Evolutionary conservation across 2,329 filamentous ascomycete genomes (phyloP).

Genomic region (Pseudonectria foliicola): DNA sequence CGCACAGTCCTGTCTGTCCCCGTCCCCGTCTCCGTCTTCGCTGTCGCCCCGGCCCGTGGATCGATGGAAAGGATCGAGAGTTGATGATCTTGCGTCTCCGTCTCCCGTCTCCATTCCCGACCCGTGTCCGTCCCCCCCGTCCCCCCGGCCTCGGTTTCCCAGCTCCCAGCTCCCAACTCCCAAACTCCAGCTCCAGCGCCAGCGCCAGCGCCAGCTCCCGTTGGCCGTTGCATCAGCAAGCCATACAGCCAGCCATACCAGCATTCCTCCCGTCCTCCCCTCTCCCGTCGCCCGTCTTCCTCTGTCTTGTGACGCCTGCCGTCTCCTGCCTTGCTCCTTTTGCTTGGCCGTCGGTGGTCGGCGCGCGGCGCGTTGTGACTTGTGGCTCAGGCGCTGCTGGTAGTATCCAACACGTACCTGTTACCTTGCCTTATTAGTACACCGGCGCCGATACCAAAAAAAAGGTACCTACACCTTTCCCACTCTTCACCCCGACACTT

Average conservation of each 20-base stretch:
- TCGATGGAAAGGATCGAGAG: neutral
- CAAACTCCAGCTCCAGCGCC: no score
- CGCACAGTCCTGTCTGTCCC: conserved; percentile 1
- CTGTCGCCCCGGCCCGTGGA: conserved; percentile 6
- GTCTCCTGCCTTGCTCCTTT: neutral
- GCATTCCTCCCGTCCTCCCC: neutral
- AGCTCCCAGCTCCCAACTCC: neutral
- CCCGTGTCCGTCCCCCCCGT: no score
- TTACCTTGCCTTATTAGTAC: no score
- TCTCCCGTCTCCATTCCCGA: neutral
- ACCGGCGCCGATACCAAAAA: no score
- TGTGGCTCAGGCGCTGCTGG: no score
- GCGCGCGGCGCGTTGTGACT: neutral
- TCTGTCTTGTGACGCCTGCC: neutral
- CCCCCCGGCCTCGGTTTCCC: no score
- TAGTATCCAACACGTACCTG: no score
- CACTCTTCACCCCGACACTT: no score
- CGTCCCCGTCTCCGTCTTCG: conserved; percentile 5
- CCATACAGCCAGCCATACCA: no score
- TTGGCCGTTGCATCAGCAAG: no score
- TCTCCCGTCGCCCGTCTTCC: conserved; percentile 1
- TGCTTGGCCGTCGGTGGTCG: neutral
- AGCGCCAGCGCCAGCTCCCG: no score
- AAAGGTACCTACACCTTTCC: neutral
- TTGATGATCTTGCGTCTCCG: neutral